Evolutionary conservation across 176 grass and related monocot species (phyloP), one percentile per base, ranked within the genome.

Genomic region (Raddia guianensis): DNA sequence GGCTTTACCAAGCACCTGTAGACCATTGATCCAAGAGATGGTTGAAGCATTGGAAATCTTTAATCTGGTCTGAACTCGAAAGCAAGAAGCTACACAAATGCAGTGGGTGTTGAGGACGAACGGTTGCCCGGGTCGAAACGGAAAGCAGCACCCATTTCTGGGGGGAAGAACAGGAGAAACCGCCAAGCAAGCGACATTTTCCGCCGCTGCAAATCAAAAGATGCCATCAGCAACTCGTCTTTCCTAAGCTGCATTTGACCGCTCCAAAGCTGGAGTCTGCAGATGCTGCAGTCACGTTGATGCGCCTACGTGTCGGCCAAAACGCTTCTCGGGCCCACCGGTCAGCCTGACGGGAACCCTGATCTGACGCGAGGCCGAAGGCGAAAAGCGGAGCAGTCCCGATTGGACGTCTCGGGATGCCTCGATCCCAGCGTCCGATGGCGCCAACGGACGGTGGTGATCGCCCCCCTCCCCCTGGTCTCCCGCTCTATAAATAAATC

Each of bases 341-440:
- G 37, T 40, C 37, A 40, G 37, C 37, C 37, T 3, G 37, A 40
- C 37, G 1, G 37, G 37, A 40, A 40, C 4, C 37, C 34, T 83
- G 80, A 83, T 40, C 67, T 43, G 80, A 87, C 14, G 50, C 3
- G 63, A 74, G 42, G 67, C 75, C 27, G 6, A 34, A 32, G 85
- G 34, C 63, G 44, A 70, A 68, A 80, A 34, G 63, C 45, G 12
- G 37, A 5, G 37, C 37, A 40, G 4, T 40, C 55, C 15, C 5
- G 79, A 82, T 58, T 83, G 66, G 49, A 87, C 79, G 73, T 48
- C 8, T 57, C 79, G 5, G 48, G 49, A 80, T 18, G 61, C 49
- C 27, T 78, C 66, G 51, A 10, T 47, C 67, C 1, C 10, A 2
- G 82, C 51, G 42, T 63, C 37, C 5, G 13, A 2, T 51, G 79